These are phyloP conservation scores for Lachancea waltii DNA, from an alignment of 805 yeast species.

Conservation along the genomic window DNA sequence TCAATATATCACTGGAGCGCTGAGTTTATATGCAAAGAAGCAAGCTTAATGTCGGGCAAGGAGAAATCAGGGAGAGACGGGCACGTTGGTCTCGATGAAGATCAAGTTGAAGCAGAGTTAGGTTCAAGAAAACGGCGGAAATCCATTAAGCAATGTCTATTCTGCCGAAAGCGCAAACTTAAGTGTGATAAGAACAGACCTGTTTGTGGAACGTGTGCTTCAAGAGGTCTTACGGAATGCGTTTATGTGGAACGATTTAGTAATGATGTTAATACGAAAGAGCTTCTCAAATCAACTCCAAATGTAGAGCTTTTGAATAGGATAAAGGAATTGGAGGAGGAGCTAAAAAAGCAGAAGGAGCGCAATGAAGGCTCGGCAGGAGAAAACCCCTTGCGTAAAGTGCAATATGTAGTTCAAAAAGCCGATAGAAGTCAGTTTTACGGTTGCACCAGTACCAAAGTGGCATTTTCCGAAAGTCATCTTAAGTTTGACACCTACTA, in stretches of 20 bases:
- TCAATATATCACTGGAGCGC: background rate
- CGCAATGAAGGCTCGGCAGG: too few relatives aligned
- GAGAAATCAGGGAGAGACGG: background rate
- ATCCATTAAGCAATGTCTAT: slow-evolving; percentile 39
- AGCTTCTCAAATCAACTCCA: slow-evolving; percentile 20
- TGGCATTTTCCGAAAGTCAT: slow-evolving; percentile 13
- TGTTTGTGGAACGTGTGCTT: slow-evolving; percentile 37
- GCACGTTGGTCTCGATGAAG: background rate
- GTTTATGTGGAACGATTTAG: slow-evolving; percentile 22
- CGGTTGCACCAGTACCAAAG: slow-evolving; percentile 30
- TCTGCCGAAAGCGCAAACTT: slow-evolving; percentile 58
- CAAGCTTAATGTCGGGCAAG: background rate
- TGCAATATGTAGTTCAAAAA: slow-evolving; percentile 8
- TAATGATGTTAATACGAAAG: slow-evolving; percentile 18
- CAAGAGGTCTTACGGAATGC: slow-evolving; percentile 29
- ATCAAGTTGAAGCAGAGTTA: background rate
- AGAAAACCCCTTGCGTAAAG: slow-evolving; percentile 2
- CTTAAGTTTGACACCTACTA: slow-evolving; percentile 17
- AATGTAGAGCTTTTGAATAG: slow-evolving; percentile 20
- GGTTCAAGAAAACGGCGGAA: slow-evolving; percentile 23
- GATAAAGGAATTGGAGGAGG: slow-evolving; percentile 17
- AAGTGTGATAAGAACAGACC: slow-evolving; percentile 52
- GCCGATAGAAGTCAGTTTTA: slow-evolving; percentile 21
- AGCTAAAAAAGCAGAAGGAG: slow-evolving; percentile 5
- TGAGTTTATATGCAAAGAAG: background rate